Base-by-base conservation (phyloP, 179 eudicot genomes). In the Heliamphora pulchella region DNA sequence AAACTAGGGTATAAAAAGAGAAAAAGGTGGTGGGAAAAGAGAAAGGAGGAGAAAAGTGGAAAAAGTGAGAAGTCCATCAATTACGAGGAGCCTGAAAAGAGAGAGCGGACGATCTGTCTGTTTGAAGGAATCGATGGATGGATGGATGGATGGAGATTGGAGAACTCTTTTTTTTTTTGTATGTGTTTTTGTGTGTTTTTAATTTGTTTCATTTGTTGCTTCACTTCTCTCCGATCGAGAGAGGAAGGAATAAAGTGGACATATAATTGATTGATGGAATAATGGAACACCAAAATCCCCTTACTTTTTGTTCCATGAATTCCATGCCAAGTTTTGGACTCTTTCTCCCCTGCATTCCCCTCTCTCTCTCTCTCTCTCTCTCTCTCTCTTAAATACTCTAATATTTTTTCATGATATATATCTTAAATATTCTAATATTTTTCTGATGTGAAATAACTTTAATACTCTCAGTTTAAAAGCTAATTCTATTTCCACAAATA, bases 181-280 rank as follows among this genome's bases (percentile, higher is more conserved):
- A 0, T 31, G 31, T 31, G 0, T 31, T 0, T 31, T 0, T 31
- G 31, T 31, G 31, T 31, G 31, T 31, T 31, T 31, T 31, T 31
- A 31, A 31, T 31, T 31, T 31, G 31, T 31, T 31, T 31, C 31
- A 31, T 31, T 31, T 31, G 31, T 31, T 31, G 31, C 31, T 31
- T 31, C 31, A 31, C 31, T 0, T 31, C 31, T 31, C 31, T 31
- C 31, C 31, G 31, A 31, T 31, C 31, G 31, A 31, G 54, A 82
- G 81, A 80, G 74, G 54, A 80, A 80, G 74, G 86, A 84, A 83
- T 83, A 83, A 83, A 83, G 86, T 62, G 66, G 51, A 31, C 31
- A 31, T 31, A 31, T 31, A 31, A 31, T 65, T 80, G 74, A 78
- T 72, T 82, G 81, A 79, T 82, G 68, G 82, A 76, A 69, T 69